Evolutionary conservation across 164 flowering plant species (phyloP).

Genomic region (Magnolia kwangsiensis): DNA sequence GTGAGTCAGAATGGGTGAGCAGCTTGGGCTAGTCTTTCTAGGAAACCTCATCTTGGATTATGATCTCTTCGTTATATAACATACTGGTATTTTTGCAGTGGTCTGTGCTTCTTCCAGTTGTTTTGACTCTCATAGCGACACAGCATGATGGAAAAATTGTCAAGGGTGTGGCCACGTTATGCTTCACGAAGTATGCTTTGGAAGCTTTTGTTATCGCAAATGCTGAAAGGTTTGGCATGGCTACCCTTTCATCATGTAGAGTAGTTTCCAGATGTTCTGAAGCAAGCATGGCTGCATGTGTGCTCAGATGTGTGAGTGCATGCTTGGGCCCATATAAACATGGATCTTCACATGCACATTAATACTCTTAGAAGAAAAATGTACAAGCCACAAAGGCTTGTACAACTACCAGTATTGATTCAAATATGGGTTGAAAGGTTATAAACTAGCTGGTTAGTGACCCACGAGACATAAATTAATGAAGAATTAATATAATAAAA

Average conservation of each 20-base stretch:
- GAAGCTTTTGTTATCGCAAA: constrained; percentile 91
- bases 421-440: neutral
- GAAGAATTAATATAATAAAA: too few species aligned
- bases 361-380: neutral
- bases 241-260: neutral
- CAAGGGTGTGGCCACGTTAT: constrained; percentile 42
- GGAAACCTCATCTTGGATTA: neutral
- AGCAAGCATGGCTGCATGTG: neutral
- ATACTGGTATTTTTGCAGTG: constrained; percentile 49
- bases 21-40: neutral
- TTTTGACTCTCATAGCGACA: constrained; percentile 85
- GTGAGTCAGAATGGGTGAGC: neutral
- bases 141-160: constrained; percentile 30
- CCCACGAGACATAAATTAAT: too few species aligned
- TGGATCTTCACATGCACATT: neutral
- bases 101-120: constrained; percentile 96
- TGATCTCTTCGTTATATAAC: neutral
- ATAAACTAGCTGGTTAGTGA: too few species aligned
- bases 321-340: neutral
- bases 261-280: neutral
- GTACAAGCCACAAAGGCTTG: neutral
- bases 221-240: constrained; percentile 64
- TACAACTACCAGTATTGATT: neutral
- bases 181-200: constrained; percentile 89
- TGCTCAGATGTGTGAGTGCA: neutral